Evolutionary conservation across 345 rosid genomes (phyloP).

Genomic region (Conringia planisiliqua): DNA sequence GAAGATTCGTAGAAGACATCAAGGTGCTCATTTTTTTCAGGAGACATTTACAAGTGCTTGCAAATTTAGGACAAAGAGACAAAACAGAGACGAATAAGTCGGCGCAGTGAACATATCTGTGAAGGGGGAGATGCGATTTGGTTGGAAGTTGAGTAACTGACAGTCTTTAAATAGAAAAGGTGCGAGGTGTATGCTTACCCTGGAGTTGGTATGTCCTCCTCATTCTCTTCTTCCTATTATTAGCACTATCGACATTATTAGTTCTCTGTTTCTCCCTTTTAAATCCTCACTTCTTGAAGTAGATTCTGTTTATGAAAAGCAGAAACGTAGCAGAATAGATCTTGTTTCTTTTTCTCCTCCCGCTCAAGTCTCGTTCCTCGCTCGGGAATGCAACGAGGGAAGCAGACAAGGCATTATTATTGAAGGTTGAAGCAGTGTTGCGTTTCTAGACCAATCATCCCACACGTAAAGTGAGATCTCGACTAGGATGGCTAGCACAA

Average conservation of each 20-base stretch:
- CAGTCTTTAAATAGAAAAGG: slow-evolving; percentile 18
- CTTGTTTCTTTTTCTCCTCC: neutral
- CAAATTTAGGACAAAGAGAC: slow-evolving; percentile 7
- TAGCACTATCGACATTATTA: slow-evolving; percentile 20
- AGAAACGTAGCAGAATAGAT: neutral
- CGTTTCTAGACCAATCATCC: slow-evolving; percentile 6
- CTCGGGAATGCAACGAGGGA: slow-evolving; percentile 16
- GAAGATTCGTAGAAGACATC: neutral
- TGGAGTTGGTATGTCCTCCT: slow-evolving; percentile 26
- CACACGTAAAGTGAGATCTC: neutral
- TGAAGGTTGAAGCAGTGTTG: slow-evolving; percentile 14
- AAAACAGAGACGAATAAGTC: neutral
- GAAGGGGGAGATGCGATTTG: slow-evolving; percentile 25
- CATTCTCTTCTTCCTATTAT: slow-evolving; percentile 22
- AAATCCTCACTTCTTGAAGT: slow-evolving; percentile 12
- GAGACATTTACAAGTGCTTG: slow-evolving; percentile 11
- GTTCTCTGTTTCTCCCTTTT: slow-evolving; percentile 18
- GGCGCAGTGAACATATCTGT: neutral
- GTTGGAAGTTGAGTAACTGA: slow-evolving; percentile 33
- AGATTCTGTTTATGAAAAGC: slow-evolving; percentile 9
- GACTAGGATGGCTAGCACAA: slow-evolving; percentile 20
- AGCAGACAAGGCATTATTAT: slow-evolving; percentile 10
- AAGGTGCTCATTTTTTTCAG: neutral
- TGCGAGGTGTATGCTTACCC: slow-evolving; percentile 32
- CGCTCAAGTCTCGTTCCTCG: slow-evolving; percentile 3